A percentile compares a stretch with the other conserved stretches of the same genome.
phyloP scores from a whole-genome alignment of 176 grass and related monocot genomes.

The sorghum (Sorghum bicolor) region DNA sequence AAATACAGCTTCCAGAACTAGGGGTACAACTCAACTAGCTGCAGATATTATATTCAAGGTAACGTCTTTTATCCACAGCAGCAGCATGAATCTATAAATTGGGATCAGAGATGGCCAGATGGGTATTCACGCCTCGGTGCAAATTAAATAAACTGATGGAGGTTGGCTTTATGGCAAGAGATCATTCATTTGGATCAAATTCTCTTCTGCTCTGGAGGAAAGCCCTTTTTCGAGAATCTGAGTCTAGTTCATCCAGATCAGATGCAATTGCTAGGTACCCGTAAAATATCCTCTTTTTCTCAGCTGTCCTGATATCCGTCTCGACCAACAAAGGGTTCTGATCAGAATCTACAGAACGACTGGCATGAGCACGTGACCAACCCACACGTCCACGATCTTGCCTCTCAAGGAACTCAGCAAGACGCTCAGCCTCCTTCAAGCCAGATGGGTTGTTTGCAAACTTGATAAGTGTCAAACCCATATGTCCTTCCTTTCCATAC shows the following conservation, averaged over 20 bases:
- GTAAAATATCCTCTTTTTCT: constrained; percentile 87
- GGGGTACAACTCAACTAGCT: constrained; percentile 15
- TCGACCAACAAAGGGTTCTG: constrained; percentile 74
- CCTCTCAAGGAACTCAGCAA: constrained; percentile 67
- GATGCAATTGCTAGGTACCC: constrained; percentile 75
- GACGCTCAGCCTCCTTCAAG: constrained; percentile 79
- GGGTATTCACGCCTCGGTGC: constrained; percentile 1
- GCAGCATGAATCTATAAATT: constrained; percentile 17
- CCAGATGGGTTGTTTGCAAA: constrained; percentile 66
- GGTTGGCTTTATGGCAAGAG: background rate
- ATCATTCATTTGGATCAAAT: constrained; percentile 74
- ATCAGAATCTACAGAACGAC: constrained; percentile 52
- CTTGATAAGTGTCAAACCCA: constrained; percentile 77
- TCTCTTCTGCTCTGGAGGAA: constrained; percentile 84
- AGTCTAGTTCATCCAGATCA: constrained; percentile 72
- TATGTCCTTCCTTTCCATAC: constrained; percentile 89
- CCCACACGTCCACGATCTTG: constrained; percentile 73
- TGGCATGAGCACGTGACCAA: constrained; percentile 56
- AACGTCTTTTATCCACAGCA: background rate
- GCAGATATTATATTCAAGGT: constrained; percentile 12
- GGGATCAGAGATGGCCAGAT: background rate
- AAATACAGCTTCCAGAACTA: constrained; percentile 22
- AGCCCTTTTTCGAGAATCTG: constrained; percentile 79
- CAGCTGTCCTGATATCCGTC: constrained; percentile 62
- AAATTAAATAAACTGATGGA: constrained; percentile 31